A percentile compares a stretch with the other conserved stretches of the same genome.
These are phyloP conservation scores for Pythium aristosporum DNA, from an alignment of 352 stramenopile genomes.

Conservation along the genomic window DNA sequence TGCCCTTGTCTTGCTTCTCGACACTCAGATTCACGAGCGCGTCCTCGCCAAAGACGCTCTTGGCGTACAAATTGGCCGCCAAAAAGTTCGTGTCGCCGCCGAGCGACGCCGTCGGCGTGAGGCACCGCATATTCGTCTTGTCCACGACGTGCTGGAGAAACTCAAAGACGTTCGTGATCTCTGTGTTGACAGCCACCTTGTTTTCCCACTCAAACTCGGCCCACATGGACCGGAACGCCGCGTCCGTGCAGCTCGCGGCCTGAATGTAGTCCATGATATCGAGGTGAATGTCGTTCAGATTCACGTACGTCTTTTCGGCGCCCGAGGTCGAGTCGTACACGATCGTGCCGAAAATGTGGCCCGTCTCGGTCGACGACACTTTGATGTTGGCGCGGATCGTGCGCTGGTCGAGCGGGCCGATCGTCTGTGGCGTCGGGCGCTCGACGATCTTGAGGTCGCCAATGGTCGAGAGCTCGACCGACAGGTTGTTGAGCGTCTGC, in stretches of 20 bases:
- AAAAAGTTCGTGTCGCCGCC: conserved; percentile 92
- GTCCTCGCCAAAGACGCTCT: conserved; percentile 96
- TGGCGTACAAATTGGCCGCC: conserved; percentile 92
- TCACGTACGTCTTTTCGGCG: conserved; percentile 98
- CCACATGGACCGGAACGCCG: conserved; percentile 99
- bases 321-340: conserved; percentile 96
- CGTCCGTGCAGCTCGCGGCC: conserved; percentile 91
- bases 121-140: conserved; percentile 99
- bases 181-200: conserved; percentile 97
- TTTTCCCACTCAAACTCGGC: conserved; percentile 99
- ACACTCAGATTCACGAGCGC: conserved; percentile 99
- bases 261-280: conserved; percentile 99
- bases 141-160: conserved; percentile 98
- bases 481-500: conserved; percentile 98
- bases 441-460: conserved; percentile 99
- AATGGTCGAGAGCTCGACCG: conserved; percentile 98
- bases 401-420: conserved; percentile 96
- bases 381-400: conserved; percentile 99
- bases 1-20: conserved; percentile 98
- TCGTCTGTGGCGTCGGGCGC: conserved; percentile 95
- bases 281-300: conserved; percentile 99
- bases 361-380: conserved; percentile 99
- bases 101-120: conserved; percentile 93
- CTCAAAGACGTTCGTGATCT: conserved; percentile 96
- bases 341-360: conserved; percentile 99